Base-by-base conservation (phyloP, 176 grass and related monocot species). In the Phyllostachys edulis region DNA sequence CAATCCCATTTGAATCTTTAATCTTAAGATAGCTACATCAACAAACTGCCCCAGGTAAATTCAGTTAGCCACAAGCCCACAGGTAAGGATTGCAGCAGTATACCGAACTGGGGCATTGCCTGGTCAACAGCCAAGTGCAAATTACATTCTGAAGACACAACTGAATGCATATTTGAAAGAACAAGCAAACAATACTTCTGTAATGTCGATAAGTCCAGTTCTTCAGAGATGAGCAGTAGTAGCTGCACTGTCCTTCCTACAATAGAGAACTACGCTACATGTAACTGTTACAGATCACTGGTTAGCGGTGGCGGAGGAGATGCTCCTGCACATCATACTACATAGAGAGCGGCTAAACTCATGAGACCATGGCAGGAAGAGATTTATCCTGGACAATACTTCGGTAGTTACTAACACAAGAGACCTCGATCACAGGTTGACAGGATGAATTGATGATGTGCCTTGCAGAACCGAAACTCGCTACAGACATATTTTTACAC, bases 311-410 rank as follows among this genome's bases (percentile, higher is more conserved):
- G 71, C 2, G 68, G 74, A 67, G 20, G 79, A 82, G 29, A 87
- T 90, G 79, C 67, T 90, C 88, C 88, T 34, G 80, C 80, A 79
- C 67, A 63, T 69, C 59, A 79, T 79, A 54, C 85, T 63, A 59
- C 73, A 79, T 24, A 64, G 78, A 81, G 2, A 32, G 45, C 15
- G 21, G 57, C 73, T 78, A 65, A 8, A 66, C 29, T 83, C 41
- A 42, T 44, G 66, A 60, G 73, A 67, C 8, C 79, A 71, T 7
- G 46, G 41, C 84, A 68, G 79, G 32, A 78, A 9, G 32, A 68
- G 34, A 45, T 50, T 63, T 73, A 73, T 59, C 78, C 59, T 77
- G 82, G 62, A 71, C 62, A 49, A 66, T 63, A 69, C 77, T 71
- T 77, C 3, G 2, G 38, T 34, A 6, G 57, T 78, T 78, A 73